Percentiles rank a stretch among this genome's conserved stretches.
phyloP scores from a whole-genome alignment of 208 protist genomes.

The Giardia muris region DNA sequence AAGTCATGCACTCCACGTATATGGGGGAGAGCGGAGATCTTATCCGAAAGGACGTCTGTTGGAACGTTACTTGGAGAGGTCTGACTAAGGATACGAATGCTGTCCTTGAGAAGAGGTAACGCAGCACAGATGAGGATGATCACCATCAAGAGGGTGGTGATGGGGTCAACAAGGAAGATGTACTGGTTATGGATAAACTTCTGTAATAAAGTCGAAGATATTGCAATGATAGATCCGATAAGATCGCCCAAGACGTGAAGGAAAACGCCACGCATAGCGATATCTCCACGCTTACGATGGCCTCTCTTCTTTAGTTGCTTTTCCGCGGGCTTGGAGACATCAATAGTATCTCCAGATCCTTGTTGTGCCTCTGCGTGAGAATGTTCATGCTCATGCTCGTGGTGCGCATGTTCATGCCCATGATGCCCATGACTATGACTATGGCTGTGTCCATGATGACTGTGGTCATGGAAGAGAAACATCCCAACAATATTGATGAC shows the following conservation, averaged over 20 bases:
- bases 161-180: neutral
- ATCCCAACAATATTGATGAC: slow-evolving; percentile 23
- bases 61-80: neutral
- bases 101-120: neutral
- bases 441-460: neutral
- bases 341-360: neutral
- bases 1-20: slow-evolving; percentile 3
- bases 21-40: neutral
- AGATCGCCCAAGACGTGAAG: slow-evolving; percentile 22
- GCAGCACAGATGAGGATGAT: neutral
- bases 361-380: neutral
- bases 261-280: slow-evolving; percentile 13
- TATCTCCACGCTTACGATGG: neutral
- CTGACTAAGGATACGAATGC: neutral
- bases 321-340: neutral
- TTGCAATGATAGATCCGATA: slow-evolving; percentile 12
- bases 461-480: slow-evolving; percentile 12
- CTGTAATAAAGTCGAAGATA: neutral
- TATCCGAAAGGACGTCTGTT: neutral
- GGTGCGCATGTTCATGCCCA: neutral
- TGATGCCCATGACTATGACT: slow-evolving; percentile 15
- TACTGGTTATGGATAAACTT: neutral
- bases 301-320: neutral
- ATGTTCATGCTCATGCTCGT: neutral
- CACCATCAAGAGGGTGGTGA: neutral